phyloP scores from a whole-genome alignment of 2,329 filamentous ascomycete genomes.

The Massarina eburnea region DNA sequence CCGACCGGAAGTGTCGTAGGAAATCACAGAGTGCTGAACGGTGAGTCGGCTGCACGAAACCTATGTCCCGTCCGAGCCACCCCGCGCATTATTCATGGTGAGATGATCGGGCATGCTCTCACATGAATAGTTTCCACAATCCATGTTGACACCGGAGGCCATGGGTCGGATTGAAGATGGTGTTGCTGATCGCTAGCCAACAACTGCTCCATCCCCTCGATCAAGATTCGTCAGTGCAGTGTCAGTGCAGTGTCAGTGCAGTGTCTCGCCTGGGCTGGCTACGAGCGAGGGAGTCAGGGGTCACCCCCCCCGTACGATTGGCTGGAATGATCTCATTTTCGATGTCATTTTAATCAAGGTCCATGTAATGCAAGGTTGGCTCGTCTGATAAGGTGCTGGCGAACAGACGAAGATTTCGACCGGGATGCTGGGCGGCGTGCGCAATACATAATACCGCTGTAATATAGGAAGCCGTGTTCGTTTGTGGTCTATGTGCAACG shows the following conservation, averaged over 20 bases:
- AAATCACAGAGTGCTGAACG: slow-evolving; percentile 2
- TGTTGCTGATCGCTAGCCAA: background rate
- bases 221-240: background rate
- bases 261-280: background rate
- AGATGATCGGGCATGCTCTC: background rate
- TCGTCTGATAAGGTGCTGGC: background rate
- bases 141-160: background rate
- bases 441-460: background rate
- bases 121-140: background rate
- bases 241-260: background rate
- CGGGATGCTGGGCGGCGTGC: slow-evolving; percentile 1
- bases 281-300: background rate
- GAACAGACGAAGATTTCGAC: background rate
- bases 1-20: background rate
- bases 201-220: background rate
- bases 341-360: background rate
- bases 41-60: slow-evolving; percentile 7
- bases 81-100: background rate
- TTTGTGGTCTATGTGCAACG: background rate
- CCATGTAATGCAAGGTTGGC: background rate
- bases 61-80: slow-evolving; percentile 10
- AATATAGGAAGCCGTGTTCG: background rate
- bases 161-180: background rate
- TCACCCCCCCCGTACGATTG: background rate
- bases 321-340: background rate